A percentile compares a stretch with the other conserved stretches of the same genome.
These are phyloP conservation scores for Hansenula lynferdii DNA, from an alignment of 1,139 yeast species.

Conservation along the genomic window DNA sequence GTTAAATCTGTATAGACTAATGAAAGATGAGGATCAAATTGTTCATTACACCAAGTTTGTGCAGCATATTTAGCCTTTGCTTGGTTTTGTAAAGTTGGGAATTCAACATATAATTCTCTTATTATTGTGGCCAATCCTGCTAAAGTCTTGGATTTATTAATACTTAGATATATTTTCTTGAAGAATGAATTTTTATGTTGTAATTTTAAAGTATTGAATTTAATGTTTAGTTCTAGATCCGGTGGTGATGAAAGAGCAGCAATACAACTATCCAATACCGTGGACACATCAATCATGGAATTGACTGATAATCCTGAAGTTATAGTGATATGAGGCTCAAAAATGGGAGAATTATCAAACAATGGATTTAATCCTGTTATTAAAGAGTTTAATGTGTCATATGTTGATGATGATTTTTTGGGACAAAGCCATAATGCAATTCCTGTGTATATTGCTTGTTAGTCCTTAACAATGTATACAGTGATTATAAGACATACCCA, in stretches of 20 bases:
- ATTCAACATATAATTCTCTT: conserved; percentile 58
- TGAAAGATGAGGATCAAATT: conserved; percentile 71
- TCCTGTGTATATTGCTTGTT: too few species aligned
- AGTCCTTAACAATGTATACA: too few species aligned
- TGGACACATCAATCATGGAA: conserved; percentile 51
- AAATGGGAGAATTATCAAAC: conserved; percentile 62
- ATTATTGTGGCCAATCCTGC: conserved; percentile 65
- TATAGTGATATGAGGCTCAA: conserved; percentile 77
- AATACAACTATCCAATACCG: conserved; percentile 57
- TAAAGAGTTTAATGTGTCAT: neutral
- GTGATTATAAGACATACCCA: too few species aligned
- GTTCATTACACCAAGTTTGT: conserved; percentile 48
- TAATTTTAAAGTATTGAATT: conserved; percentile 15
- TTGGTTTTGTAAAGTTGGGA: conserved; percentile 24
- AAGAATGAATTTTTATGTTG: conserved; percentile 42
- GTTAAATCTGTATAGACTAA: conserved; percentile 62
- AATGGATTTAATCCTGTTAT: conserved; percentile 53
- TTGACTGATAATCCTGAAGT: conserved; percentile 53
- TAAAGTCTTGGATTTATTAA: conserved; percentile 50
- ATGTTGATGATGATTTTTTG: neutral
- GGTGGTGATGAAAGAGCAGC: conserved; percentile 50
- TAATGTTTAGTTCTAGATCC: conserved; percentile 6
- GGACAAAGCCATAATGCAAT: conserved; percentile 3
- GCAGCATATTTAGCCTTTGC: conserved; percentile 26
- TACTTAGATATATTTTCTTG: conserved; percentile 61